Conservation (phyloP, 768 basidiomycete species). For the Tephrocybe sp. region DNA sequence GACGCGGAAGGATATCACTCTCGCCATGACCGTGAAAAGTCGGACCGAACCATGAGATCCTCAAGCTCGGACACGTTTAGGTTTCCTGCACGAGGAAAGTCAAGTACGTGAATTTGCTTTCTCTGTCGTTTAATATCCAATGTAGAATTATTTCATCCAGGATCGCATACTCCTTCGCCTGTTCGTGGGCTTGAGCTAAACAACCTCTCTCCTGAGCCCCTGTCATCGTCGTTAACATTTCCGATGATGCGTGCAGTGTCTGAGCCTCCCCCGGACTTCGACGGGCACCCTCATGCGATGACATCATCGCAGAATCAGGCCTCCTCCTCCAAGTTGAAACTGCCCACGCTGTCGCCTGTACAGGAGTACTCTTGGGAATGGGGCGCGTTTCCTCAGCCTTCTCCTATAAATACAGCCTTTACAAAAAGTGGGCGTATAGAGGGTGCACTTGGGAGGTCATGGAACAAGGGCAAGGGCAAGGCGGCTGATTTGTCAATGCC, state of each 20-base stretch:
- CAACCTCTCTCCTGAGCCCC: neutral
- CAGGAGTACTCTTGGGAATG: slow-evolving; percentile 94
- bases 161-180: slow-evolving; percentile 25
- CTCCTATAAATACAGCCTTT: slow-evolving; percentile 60
- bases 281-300: slow-evolving; percentile 18
- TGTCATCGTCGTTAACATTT: slow-evolving; percentile 13
- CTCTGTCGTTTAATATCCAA: neutral
- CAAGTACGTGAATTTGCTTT: slow-evolving; percentile 8
- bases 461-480: slow-evolving; percentile 29
- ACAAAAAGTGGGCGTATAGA: slow-evolving; percentile 43
- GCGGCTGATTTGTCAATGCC: slow-evolving; percentile 8
- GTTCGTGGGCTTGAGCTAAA: slow-evolving; percentile 6
- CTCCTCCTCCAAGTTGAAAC: slow-evolving; percentile 14
- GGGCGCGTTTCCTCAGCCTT: slow-evolving; percentile 85
- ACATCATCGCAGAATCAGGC: slow-evolving; percentile 6
- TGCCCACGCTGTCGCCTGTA: slow-evolving; percentile 22
- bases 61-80: slow-evolving; percentile 10
- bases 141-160: slow-evolving; percentile 7
- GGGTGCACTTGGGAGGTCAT: slow-evolving; percentile 17
- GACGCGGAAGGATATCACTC: slow-evolving; percentile 85
- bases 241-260: slow-evolving; percentile 53
- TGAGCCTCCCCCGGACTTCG: slow-evolving; percentile 57
- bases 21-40: slow-evolving; percentile 37
- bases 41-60: slow-evolving; percentile 41
- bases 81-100: slow-evolving; percentile 9